phyloP scores from a whole-genome alignment of 768 basidiomycete species.

The Lyophyllum decastes region DNA sequence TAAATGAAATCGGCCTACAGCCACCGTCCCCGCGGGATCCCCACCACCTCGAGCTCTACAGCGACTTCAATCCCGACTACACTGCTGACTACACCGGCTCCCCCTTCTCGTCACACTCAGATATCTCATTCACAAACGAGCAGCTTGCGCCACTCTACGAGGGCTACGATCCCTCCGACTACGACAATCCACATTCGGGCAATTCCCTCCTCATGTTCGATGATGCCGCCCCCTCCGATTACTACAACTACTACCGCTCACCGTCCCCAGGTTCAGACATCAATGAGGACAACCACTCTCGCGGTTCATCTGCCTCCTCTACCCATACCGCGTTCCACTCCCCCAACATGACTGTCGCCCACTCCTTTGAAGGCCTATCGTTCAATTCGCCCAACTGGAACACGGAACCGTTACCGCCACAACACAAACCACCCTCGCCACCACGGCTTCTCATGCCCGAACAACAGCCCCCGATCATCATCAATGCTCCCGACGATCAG shows the following conservation, averaged over 20 bases:
- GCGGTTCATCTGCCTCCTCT: constrained; percentile 72
- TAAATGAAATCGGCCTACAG: constrained; percentile 29
- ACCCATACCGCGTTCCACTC: constrained; percentile 47
- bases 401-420: constrained; percentile 43
- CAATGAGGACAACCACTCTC: constrained; percentile 49
- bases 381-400: constrained; percentile 69
- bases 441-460: constrained; percentile 59
- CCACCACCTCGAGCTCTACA: constrained; percentile 20
- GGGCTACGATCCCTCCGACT: constrained; percentile 72
- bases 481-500: constrained; percentile 64
- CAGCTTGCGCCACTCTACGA: constrained; percentile 28
- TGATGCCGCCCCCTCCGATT: constrained; percentile 25
- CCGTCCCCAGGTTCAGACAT: constrained; percentile 49
- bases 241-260: constrained; percentile 68
- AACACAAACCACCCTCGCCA: constrained; percentile 53
- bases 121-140: constrained; percentile 60
- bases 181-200: constrained; percentile 56
- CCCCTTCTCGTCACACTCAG: constrained; percentile 67
- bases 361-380: constrained; percentile 61
- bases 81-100: constrained; percentile 40
- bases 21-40: constrained; percentile 24
- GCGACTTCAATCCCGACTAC: constrained; percentile 11
- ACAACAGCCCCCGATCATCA: constrained; percentile 36
- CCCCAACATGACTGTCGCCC: constrained; percentile 57
- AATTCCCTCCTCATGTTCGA: constrained; percentile 58